Evolutionary conservation across 2,329 filamentous ascomycete genomes (phyloP).

Genomic region (Penicillium sclerotigenum): DNA sequence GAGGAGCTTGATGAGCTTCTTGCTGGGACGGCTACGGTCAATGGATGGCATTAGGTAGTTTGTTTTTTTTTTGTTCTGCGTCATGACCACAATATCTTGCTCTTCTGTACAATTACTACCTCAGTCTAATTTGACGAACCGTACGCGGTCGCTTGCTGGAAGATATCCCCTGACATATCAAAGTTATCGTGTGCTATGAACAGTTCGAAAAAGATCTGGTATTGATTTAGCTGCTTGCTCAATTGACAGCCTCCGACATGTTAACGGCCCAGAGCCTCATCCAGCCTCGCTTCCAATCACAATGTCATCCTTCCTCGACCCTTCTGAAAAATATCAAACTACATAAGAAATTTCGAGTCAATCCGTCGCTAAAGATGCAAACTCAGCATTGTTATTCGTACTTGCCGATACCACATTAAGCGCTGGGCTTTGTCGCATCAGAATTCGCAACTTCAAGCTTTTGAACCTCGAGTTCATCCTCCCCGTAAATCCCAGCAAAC

Average conservation of each 20-base stretch:
- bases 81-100: conserved; percentile 5
- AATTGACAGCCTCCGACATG: neutral
- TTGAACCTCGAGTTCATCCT: neutral
- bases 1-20: conserved; percentile 70
- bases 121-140: conserved; percentile 6
- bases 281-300: too few relatives aligned
- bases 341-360: neutral
- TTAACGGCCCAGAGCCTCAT: neutral
- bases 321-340: neutral
- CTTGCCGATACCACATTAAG: neutral
- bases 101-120: conserved; percentile 8
- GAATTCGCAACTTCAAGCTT: neutral
- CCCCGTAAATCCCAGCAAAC: neutral
- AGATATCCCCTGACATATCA: neutral
- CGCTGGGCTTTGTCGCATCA: neutral
- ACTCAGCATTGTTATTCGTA: neutral
- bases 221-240: neutral
- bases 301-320: too few relatives aligned
- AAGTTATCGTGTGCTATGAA: neutral
- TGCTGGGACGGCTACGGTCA: conserved; percentile 32
- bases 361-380: neutral
- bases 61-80: conserved; percentile 5
- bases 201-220: neutral
- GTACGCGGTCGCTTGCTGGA: neutral
- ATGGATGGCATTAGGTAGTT: conserved; percentile 38